Percentiles rank a stretch among this genome's conserved stretches.
These are phyloP conservation scores for Alnus glutinosa DNA, from an alignment of 306 rosid genomes.

Conservation along the genomic window DNA sequence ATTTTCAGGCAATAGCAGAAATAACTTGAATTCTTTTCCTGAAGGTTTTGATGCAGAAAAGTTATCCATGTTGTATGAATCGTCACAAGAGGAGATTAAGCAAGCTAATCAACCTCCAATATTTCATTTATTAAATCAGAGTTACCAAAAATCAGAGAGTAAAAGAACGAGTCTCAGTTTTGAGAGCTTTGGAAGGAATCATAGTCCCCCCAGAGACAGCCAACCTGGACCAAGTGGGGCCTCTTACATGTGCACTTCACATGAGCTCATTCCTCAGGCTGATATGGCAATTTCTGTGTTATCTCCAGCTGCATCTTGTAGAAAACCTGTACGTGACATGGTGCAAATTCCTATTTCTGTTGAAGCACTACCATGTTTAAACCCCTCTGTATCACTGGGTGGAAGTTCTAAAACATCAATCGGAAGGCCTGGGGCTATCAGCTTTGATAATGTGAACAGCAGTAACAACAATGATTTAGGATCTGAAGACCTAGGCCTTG, in stretches of 20 bases:
- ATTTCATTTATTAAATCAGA: conserved; percentile 26
- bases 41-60: conserved; percentile 20
- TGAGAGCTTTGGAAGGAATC: conserved; percentile 27
- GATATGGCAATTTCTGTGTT: conserved; percentile 31
- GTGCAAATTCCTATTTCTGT: conserved; percentile 22
- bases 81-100: conserved; percentile 28
- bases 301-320: conserved; percentile 32
- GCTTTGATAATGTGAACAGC: conserved; percentile 23
- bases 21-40: conserved; percentile 28
- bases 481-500: conserved; percentile 27
- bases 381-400: conserved; percentile 25
- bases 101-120: conserved; percentile 28
- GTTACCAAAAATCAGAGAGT: conserved; percentile 25
- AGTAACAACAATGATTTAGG: conserved; percentile 17
- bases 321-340: conserved; percentile 20
- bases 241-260: conserved; percentile 22
- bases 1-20: conserved; percentile 37
- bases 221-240: conserved; percentile 35
- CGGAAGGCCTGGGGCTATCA: conserved; percentile 23
- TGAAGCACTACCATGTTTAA: conserved; percentile 41
- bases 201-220: conserved; percentile 18
- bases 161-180: conserved; percentile 25
- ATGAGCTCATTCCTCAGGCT: conserved; percentile 26
- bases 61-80: conserved; percentile 13
- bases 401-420: conserved; percentile 26